Base-by-base conservation (phyloP, 768 basidiomycete genomes). In the Mycena kentingensis region DNA sequence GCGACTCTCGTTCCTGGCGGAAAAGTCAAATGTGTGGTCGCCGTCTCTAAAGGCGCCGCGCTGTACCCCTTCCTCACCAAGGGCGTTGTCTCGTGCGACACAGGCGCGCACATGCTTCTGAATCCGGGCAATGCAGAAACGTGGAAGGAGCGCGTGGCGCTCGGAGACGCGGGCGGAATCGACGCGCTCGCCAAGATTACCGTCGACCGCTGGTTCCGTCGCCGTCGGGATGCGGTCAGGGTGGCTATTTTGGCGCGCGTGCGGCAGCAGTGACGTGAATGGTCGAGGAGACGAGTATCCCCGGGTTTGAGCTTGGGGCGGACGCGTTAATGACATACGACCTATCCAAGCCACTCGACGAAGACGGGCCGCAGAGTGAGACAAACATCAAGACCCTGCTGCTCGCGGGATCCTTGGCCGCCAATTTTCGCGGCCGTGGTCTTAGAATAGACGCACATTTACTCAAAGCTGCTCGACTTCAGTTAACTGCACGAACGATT, bases 41-140 rank as follows among this genome's bases (percentile, higher is more conserved):
- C 79, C 15, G 81, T 80, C 5, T 80, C 78, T 1, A 79, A 81
- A 54, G 81, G 81, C 0, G 81, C 79, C 5, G 67, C 72, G 0
- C 65, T 72, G 31, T 73, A 71, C 44, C 67, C 68, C 5, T 47
- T 62, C 19, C 58, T 68, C 28, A 68, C 77, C 3, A 66, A 67
- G 29, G 72, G 70, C 49, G 60, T 81, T 45, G 67, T 81, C n/a
- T 76, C 71, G 0, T 81, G 79, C 54, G 79, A 78, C 52, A 81
- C 80, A 0, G 66, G 70, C 0, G 65, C 77, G 3, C 65, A 66
- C 21, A 80, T 79, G 1, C 68, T 78, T 1, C n/a, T n/a, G n/a
- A n/a, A n/a, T n/a, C 57, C 66, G 1, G 79, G 77, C 2, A 81
- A 80, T 60, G 68, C 67, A 49, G 67, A 73, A 13, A 77, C 80